A percentile compares a stretch with the other conserved stretches of the same genome.
Evolutionary conservation across 1,284 basidiomycete species (phyloP).

Genomic region (Ustilago hordei): DNA sequence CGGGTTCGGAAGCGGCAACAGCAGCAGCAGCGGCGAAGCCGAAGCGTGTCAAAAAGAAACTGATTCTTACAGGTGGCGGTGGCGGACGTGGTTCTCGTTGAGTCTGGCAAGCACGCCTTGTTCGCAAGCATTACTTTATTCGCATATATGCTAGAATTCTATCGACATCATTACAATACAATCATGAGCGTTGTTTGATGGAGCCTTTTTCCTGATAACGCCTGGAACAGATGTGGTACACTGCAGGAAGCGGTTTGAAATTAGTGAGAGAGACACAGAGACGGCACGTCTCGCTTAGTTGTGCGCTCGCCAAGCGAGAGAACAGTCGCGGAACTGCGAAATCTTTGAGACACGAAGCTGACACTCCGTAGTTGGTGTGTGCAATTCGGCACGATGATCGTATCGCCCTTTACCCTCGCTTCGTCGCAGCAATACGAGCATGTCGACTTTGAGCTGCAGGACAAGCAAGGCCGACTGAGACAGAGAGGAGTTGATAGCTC

Average conservation of each 20-base stretch:
- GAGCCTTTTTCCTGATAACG: background rate
- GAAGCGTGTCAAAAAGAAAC: conserved; percentile 64
- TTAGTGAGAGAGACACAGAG: background rate
- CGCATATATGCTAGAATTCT: background rate
- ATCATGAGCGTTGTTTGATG: background rate
- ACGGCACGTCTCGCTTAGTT: background rate
- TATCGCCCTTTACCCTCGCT: background rate
- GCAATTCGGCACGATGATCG: background rate
- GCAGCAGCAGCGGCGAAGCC: conserved; percentile 16
- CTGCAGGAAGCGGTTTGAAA: background rate
- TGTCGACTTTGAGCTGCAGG: background rate
- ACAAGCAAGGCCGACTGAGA: background rate
- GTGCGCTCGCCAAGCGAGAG: background rate
- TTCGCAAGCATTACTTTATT: background rate
- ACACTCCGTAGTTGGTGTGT: background rate
- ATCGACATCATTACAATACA: background rate
- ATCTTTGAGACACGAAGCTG: background rate
- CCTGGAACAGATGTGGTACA: background rate
- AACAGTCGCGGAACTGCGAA: background rate
- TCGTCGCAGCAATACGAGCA: background rate
- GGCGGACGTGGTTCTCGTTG: conserved; percentile 45
- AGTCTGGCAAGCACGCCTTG: background rate
- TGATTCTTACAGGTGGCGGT: conserved; percentile 65
- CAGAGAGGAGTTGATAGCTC: no score
- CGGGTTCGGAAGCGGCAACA: background rate